Evolutionary conservation across 495 filamentous ascomycete genomes (phyloP), one percentile per base, ranked within the genome.

Genomic region (Paragyromitra xinjiangensis): DNA sequence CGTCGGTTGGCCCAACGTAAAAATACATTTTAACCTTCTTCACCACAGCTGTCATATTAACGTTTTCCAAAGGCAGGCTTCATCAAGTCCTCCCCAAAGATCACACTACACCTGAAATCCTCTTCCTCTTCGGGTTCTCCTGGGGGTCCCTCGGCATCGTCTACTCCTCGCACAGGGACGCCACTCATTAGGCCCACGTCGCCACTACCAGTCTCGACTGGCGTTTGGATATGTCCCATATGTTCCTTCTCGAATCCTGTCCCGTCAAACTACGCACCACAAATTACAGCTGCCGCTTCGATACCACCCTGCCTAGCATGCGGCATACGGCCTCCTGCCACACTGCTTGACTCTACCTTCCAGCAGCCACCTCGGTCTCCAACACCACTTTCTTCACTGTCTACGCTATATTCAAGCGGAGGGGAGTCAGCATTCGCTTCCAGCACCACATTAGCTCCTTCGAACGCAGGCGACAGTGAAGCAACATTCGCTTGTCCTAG

Each of bases 161-260:
- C 87, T 40, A 83, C 85, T 34, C 86, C 87, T 26, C 83, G 85
- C 53, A 82, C 84, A 19, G 87, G 88, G 9, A 87, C 87, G 39
- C 83, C 88, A 6, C 82, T 86, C 53, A 83, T 87, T 19, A 82
- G 86, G 6, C 84, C 88, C 34, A 85, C 85, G 9, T 83, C 88
- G 40, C 85, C 87, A 4, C 83, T 86, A 11, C 69, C 86, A 6
- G 83, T 87, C 50, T 81, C 85, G 8, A 86, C 86, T 69, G 94
- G 92, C 3, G 97, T 94, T n/a, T 99, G 95, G 95, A 90, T 99
- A 58, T 99, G 96, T 85, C 92, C 93, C 2, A 98, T 99, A 82
- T 99, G 95, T 85, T 94, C 92, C 56, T 95, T 97, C 82, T 96
- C 95, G n/a, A 99, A 99, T 81, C 92, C 93, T 0, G 89, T 98